Conservation (phyloP, 192 early-diverging fungal genomes). For the Coemansia sp. region DNA sequence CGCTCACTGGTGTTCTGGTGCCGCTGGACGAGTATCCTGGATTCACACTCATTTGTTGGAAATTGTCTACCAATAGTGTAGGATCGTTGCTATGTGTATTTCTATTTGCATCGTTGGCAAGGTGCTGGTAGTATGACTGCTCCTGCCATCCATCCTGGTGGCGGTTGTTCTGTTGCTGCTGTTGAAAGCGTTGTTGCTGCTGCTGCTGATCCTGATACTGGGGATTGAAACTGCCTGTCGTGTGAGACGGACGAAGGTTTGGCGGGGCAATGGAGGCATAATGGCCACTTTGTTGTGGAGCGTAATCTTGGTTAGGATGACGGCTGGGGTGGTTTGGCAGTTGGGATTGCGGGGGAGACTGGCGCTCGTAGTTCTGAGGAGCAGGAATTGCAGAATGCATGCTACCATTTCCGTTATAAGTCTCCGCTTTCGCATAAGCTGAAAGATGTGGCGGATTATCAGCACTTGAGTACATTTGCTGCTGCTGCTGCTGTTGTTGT, state of each 20-base stretch:
- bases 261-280: conserved; percentile 6
- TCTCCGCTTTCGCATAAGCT: neutral
- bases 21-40: conserved; percentile 7
- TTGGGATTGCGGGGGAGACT: conserved; percentile 11
- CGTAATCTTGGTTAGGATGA: conserved; percentile 13
- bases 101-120: conserved; percentile 1
- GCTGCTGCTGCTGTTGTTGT: conserved; percentile 10
- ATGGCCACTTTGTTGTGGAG: conserved; percentile 21
- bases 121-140: conserved; percentile 32
- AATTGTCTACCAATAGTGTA: conserved; percentile 14
- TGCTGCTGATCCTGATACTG: conserved; percentile 4
- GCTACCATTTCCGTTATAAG: conserved; percentile 1
- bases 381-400: conserved; percentile 37
- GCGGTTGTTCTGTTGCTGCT: conserved; percentile 18
- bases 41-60: conserved; percentile 33
- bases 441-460: conserved; percentile 1
- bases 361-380: conserved; percentile 22
- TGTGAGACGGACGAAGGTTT: neutral
- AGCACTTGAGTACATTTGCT: conserved; percentile 1
- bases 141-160: conserved; percentile 13
- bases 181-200: conserved; percentile 8
- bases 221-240: neutral
- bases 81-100: conserved; percentile 10
- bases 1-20: conserved; percentile 5
- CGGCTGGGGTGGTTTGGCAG: conserved; percentile 6